Base-by-base conservation (phyloP, 2,329 filamentous ascomycete genomes). In the Stagonosporopsis tanaceti region DNA sequence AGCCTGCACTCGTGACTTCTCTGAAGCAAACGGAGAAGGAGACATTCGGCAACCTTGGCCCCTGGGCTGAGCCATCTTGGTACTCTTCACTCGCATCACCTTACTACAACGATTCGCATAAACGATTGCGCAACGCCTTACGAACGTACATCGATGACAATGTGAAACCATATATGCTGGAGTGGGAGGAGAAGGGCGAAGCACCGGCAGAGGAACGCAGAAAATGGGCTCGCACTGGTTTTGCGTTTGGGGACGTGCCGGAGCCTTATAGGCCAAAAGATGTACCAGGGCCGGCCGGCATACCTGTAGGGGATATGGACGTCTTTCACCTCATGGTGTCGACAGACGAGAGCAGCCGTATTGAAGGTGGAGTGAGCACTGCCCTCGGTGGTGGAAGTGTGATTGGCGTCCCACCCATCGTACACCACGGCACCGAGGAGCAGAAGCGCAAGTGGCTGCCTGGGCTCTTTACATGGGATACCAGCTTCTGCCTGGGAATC, bases 31-130 rank as follows among this genome's bases (percentile, higher is more conserved):
- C 60, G 30, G 70, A 69, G 42, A 70, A 66, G 28, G 69, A 74
- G 45, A 68, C 70, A 2, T 73, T 75, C 25, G 72, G 71, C 28
- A 74, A 75, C 51, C 64, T 72, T n/a, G 69, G 66, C 7, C 79
- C 80, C 3, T 82, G 80, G 79, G 72, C 70, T 47, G 80, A 82
- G 55, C 80, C 80, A 6, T 74, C 79, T n/a, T 81, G 78, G 78
- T 78, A 74, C 61, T 76, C 77, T 59, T 76, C 77, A 27, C 79
- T 85, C 54, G 76, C 79, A 8, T 83, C 82, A 46, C 85, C 87
- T 0, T 89, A 89, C 75, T 90, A 90, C 78, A 87, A 82, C 27
- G 79, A 82, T 14, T 84, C 83, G 2, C 88, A 90, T 68, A 81
- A 82, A 30, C 76, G 74, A n/a, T 79, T 90, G 1, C 85, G 86